Conservation (phyloP, 768 basidiomycete species). For the Hirschioporus abietinus region DNA sequence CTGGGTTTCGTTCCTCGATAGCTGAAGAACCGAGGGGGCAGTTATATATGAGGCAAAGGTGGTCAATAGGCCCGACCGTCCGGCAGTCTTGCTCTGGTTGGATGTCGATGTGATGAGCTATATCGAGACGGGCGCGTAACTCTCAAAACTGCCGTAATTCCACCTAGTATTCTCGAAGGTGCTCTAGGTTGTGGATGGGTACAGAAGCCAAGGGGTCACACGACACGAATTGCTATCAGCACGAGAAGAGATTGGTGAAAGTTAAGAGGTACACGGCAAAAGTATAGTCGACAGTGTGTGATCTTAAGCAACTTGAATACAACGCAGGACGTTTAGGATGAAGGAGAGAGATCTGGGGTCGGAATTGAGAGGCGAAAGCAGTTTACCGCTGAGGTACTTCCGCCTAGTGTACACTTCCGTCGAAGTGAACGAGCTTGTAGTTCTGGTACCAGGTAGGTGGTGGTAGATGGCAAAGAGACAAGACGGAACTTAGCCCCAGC, state of each 20-base stretch:
- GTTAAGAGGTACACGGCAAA: not conserved
- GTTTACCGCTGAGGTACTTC: too few species aligned
- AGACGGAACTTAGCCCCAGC: not conserved
- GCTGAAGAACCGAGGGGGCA: not conserved
- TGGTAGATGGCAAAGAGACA: not conserved
- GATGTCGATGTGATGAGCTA: not conserved
- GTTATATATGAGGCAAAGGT: not conserved
- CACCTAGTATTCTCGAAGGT: not conserved
- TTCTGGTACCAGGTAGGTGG: too few species aligned
- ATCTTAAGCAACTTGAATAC: too few species aligned
- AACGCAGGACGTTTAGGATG: too few species aligned
- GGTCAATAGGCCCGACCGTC: not conserved
- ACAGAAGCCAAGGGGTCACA: not conserved
- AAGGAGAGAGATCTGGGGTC: not conserved
- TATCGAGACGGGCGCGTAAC: not conserved
- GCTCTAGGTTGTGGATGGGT: not conserved
- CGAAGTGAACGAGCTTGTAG: too few species aligned
- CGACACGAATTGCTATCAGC: not conserved
- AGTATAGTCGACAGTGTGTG: not conserved
- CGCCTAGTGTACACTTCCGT: too few species aligned
- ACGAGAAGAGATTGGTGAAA: not conserved
- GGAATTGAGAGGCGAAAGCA: not conserved
- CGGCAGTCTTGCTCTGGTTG: not conserved
- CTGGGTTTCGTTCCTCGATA: not conserved
- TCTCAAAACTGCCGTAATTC: not conserved